phyloP scores from a whole-genome alignment of 345 rosid species.

The Clarkia xantiana region DNA sequence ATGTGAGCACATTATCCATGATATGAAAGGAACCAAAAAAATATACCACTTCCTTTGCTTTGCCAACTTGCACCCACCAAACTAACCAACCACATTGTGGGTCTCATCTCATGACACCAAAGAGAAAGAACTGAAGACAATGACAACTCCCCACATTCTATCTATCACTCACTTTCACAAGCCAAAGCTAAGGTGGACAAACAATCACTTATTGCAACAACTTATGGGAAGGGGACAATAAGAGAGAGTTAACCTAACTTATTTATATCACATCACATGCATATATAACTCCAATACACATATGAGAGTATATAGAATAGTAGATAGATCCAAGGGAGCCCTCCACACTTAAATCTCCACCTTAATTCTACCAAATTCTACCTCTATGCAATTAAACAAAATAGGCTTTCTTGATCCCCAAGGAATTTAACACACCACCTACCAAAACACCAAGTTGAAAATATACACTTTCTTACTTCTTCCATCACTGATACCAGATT shows the following conservation, averaged over 20 bases:
- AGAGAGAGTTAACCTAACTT: conserved; percentile 10
- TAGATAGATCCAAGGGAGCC: background rate
- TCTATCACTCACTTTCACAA: too few species aligned
- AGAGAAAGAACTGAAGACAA: too few species aligned
- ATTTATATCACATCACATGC: conserved; percentile 22
- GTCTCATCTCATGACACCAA: too few species aligned
- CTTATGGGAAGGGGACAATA: too few species aligned
- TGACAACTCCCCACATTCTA: too few species aligned
- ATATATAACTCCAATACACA: conserved; percentile 1
- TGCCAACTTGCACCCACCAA: too few species aligned
- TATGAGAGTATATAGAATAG: conserved; percentile 2
- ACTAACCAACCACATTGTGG: too few species aligned
- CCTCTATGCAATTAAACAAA: background rate
- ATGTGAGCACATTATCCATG: too few species aligned
- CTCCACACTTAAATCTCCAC: background rate
- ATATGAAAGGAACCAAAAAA: too few species aligned
- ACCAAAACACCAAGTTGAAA: background rate
- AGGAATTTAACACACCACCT: background rate
- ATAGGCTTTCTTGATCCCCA: background rate
- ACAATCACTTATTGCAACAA: too few species aligned
- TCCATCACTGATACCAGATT: conserved; percentile 43
- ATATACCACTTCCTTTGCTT: too few species aligned
- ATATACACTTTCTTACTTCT: background rate
- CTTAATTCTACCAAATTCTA: conserved; percentile 3
- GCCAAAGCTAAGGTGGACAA: too few species aligned